Evolutionary conservation across 1,284 basidiomycete genomes (phyloP).

Genomic region (Malassezia japonica): DNA sequence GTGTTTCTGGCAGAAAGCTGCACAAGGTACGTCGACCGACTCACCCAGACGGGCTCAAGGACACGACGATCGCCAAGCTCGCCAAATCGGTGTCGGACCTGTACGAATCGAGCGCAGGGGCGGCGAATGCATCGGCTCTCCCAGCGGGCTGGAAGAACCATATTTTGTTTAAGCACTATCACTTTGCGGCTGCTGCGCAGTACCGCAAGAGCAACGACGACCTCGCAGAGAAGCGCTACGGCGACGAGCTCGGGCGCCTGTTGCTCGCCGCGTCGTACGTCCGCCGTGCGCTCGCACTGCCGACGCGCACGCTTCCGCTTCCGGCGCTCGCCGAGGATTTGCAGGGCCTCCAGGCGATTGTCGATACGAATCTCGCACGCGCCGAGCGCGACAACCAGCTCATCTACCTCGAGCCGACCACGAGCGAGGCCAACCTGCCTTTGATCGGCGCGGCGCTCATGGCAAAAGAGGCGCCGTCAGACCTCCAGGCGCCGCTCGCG

Average conservation of each 20-base stretch:
- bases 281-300: conserved; percentile 65
- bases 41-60: conserved; percentile 70
- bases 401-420: conserved; percentile 84
- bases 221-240: conserved; percentile 59
- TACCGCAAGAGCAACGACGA: conserved; percentile 84
- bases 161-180: conserved; percentile 68
- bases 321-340: conserved; percentile 21
- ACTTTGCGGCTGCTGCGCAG: conserved; percentile 83
- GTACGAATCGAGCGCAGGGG: conserved; percentile 25
- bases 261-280: conserved; percentile 51
- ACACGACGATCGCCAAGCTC: conserved; percentile 74
- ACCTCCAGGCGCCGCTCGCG: conserved; percentile 50
- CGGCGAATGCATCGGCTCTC: conserved; percentile 10
- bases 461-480: conserved; percentile 59
- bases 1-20: conserved; percentile 89
- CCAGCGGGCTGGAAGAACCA: conserved; percentile 69
- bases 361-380: conserved; percentile 54
- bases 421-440: conserved; percentile 61
- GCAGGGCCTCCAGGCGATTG: conserved; percentile 62
- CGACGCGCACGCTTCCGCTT: conserved; percentile 58
- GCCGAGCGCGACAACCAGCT: conserved; percentile 83
- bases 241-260: conserved; percentile 39
- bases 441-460: conserved; percentile 62
- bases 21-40: too few relatives aligned
- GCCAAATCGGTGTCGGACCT: conserved; percentile 58